phyloP scores from a whole-genome alignment of 352 stramenopile genomes.

The Lagenidium giganteum region DNA sequence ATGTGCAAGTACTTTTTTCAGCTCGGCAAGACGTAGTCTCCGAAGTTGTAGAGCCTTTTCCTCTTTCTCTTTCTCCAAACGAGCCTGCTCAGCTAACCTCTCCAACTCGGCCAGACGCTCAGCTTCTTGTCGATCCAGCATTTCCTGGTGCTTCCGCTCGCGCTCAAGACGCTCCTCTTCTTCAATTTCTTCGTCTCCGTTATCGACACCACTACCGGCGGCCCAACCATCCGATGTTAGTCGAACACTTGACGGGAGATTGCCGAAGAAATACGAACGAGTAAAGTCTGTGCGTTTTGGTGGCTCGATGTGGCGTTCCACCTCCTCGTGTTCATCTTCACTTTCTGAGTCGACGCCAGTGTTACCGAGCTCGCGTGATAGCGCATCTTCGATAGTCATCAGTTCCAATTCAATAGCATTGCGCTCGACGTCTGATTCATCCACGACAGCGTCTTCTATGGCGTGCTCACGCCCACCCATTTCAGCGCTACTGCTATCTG shows the following conservation, averaged over 20 bases:
- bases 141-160: constrained; percentile 48
- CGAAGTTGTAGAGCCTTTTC: constrained; percentile 51
- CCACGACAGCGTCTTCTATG: no score
- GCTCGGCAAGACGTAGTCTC: constrained; percentile 38
- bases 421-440: constrained; percentile 5
- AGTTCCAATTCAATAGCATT: constrained; percentile 17
- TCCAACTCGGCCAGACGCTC: constrained; percentile 52
- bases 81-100: constrained; percentile 35
- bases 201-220: constrained; percentile 55
- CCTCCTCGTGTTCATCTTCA: constrained; percentile 43
- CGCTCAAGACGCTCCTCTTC: constrained; percentile 57
- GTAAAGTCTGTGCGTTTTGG: constrained; percentile 67
- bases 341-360: constrained; percentile 22
- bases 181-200: constrained; percentile 70
- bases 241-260: constrained; percentile 38
- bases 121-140: constrained; percentile 53
- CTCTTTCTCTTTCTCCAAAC: constrained; percentile 58
- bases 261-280: constrained; percentile 66
- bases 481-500: no score
- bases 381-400: constrained; percentile 28
- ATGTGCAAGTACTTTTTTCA: constrained; percentile 48
- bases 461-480: no score
- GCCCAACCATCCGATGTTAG: constrained; percentile 41
- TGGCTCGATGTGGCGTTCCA: constrained; percentile 21
- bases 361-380: constrained; percentile 25